Evolutionary conservation across 176 grass and related monocot genomes (phyloP).

Genomic region (Triticum dicoccoides): DNA sequence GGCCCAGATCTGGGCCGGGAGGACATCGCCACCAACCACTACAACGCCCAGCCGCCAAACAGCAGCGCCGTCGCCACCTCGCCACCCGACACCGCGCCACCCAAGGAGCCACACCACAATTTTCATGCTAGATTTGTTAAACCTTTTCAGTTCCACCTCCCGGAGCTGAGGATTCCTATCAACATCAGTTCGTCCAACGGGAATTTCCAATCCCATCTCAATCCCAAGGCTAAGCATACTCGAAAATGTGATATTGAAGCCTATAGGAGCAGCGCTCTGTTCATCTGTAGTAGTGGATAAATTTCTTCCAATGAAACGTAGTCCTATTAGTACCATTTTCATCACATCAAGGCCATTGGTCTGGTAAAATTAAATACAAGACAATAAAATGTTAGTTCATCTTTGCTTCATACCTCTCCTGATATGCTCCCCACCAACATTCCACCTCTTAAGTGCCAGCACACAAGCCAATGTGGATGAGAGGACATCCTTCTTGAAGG

Average conservation of each 20-base stretch:
- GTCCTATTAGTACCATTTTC: constrained; percentile 14
- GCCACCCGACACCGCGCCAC: too few relatives aligned
- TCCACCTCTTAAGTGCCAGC: constrained; percentile 57
- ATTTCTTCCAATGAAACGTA: constrained; percentile 47
- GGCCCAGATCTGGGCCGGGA: too few relatives aligned
- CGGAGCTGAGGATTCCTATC: constrained; percentile 13
- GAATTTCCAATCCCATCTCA: constrained; percentile 45
- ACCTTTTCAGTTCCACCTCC: constrained; percentile 60
- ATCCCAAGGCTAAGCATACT: constrained; percentile 40
- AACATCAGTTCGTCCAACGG: constrained; percentile 28
- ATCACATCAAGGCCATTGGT: neutral
- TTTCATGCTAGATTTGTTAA: neutral
- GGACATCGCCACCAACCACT: too few relatives aligned
- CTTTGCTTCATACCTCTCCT: constrained; percentile 36
- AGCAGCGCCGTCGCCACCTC: too few relatives aligned
- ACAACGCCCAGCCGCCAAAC: too few relatives aligned
- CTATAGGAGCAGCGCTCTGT: constrained; percentile 30
- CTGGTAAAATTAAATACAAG: neutral
- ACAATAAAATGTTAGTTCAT: neutral
- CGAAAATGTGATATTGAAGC: constrained; percentile 54
- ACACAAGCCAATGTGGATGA: constrained; percentile 56
- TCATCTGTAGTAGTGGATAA: constrained; percentile 25
- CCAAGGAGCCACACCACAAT: neutral
- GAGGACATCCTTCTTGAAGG: constrained; percentile 38
- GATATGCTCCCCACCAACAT: constrained; percentile 41